Conservation (phyloP, 2,329 filamentous ascomycete genomes). For the Ophiobolus disseminans region DNA sequence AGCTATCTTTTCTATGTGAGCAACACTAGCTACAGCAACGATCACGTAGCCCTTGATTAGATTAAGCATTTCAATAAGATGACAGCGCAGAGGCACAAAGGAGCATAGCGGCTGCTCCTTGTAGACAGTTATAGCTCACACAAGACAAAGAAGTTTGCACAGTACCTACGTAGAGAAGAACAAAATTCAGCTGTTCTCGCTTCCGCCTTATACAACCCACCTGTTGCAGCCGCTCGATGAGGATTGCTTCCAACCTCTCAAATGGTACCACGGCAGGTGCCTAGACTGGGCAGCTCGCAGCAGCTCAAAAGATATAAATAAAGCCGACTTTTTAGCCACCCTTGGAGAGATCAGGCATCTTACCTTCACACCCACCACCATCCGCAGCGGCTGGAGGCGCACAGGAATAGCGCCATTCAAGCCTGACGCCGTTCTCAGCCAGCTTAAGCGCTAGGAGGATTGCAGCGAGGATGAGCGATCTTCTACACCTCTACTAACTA, state of each 20-base stretch:
- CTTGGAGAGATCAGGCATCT: neutral
- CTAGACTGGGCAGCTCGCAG: conserved; percentile 11
- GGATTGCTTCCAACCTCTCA: conserved; percentile 8
- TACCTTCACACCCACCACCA: conserved; percentile 2
- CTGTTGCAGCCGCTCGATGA: conserved; percentile 12
- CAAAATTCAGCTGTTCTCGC: conserved; percentile 31
- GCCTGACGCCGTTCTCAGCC: neutral
- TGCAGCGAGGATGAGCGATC: neutral
- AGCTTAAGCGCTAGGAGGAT: neutral
- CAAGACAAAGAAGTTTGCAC: conserved; percentile 42
- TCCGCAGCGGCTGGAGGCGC: conserved; percentile 5
- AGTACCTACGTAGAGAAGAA: conserved; percentile 39
- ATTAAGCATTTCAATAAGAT: conserved; percentile 46
- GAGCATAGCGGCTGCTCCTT: conserved; percentile 45
- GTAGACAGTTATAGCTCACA: conserved; percentile 48
- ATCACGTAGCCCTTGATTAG: conserved; percentile 43
- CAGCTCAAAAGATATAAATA: conserved; percentile 1
- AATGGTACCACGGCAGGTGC: conserved; percentile 11
- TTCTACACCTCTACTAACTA: neutral
- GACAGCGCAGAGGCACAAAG: conserved; percentile 26
- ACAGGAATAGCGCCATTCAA: conserved; percentile 2
- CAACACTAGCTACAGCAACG: conserved; percentile 43
- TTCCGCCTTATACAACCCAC: conserved; percentile 11
- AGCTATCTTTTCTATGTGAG: conserved; percentile 17
- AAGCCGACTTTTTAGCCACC: conserved; percentile 3